Evolutionary conservation across 768 basidiomycete genomes (phyloP), one percentile per base, ranked within the genome.

Genomic region (Leccinum barrowsii): DNA sequence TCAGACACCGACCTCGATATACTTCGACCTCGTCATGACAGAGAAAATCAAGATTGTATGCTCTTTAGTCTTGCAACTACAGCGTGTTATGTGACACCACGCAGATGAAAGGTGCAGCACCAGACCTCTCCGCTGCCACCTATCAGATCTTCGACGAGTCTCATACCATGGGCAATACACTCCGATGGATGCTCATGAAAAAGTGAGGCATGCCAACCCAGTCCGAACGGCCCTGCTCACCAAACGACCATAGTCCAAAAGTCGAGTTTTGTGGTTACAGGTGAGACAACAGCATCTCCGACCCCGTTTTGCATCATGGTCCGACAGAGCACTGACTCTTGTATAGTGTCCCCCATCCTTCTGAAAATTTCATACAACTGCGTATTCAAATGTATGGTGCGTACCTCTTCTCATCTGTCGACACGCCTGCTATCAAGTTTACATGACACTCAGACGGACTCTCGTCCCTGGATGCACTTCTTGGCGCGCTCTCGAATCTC

Each of bases 381-480:
- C 90, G 97, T n/a, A 93, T 98, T 59, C 96, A 98, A 83, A 98
- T 98, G 96, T 97, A 98, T 65, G 94, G 94, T 98, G 67, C 61
- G 94, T 79, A 26, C 4, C 21, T 24, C 17, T 5, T 59, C 12
- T n/a, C 17, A 4, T 22, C 15, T 15, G 3, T 54, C 52, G 11
- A 21, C n/a, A 2, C 22, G 17, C 21, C 32, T 5, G 26, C 48
- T 13, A 34, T 57, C 37, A 26, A 19, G 58, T 55, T 58, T 24
- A 54, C n/a, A 42, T 13, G n/a, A 8, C 17, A 1, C 21, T 11
- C 42, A 97, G 96, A 98, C 69, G 82, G 85, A 37, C 78, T 90
- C n/a, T 96, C 94, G 4, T 92, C 96, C 0, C 75, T 95, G 15
- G 81, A 85, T 13, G 90, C 93, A 1, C 81, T 98, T 30, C 77